Conservation (phyloP, 129 eudicot species). For the Helianthus annuus region DNA sequence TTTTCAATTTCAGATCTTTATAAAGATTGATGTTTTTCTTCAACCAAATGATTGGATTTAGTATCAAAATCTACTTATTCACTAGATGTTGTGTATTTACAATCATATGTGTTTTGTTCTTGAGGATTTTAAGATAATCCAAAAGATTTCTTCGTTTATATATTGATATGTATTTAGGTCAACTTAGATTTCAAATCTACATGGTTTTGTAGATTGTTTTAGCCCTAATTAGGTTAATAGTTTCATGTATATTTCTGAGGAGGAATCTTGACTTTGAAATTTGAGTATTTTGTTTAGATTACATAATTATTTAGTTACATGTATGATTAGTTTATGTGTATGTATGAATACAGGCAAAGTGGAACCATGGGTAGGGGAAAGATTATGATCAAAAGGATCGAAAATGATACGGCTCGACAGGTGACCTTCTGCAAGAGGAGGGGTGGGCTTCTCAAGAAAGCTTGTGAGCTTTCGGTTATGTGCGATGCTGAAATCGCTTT, state of each 20-base stretch:
- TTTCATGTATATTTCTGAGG: not conserved
- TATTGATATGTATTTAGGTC: not conserved
- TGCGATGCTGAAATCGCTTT: slow-evolving; percentile 64
- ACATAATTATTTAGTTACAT: not conserved
- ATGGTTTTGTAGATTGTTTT: too few species aligned
- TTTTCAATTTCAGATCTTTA: slow-evolving; percentile 14
- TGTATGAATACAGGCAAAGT: not conserved
- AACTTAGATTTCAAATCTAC: not conserved
- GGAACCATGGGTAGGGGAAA: slow-evolving; percentile 50
- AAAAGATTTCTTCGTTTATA: not conserved
- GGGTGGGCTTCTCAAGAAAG: slow-evolving; percentile 53
- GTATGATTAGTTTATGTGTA: not conserved
- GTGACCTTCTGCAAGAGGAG: slow-evolving; percentile 43
- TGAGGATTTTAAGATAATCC: not conserved
- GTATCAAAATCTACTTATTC: slow-evolving; percentile 5
- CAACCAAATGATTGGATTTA: slow-evolving; percentile 1
- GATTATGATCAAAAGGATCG: slow-evolving; percentile 52
- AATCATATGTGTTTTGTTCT: not conserved
- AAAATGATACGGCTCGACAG: slow-evolving; percentile 39
- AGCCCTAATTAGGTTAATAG: too few species aligned
- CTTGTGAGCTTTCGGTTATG: slow-evolving; percentile 55
- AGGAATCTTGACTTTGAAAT: not conserved
- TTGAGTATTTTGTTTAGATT: not conserved
- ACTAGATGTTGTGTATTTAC: slow-evolving; percentile 8
- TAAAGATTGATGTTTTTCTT: not conserved